Evolutionary conservation across 257 asterid species (phyloP).

Genomic region (Solanum virginianum): DNA sequence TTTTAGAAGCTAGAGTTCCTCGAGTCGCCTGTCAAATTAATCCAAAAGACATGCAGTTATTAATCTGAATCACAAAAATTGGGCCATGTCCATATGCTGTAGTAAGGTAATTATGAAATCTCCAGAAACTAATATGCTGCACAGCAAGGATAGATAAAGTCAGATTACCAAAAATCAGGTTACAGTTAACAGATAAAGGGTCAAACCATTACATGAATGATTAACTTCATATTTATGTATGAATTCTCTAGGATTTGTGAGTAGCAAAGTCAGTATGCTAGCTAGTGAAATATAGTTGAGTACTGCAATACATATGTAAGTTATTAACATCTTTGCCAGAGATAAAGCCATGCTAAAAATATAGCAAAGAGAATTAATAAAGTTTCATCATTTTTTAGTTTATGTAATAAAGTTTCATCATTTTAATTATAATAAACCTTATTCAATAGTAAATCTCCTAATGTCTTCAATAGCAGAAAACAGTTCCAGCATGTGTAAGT

Average conservation of each 20-base stretch:
- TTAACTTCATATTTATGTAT: neutral
- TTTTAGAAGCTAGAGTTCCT: constrained; percentile 65
- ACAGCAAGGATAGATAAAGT: neutral
- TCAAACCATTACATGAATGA: neutral
- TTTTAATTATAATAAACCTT: neutral
- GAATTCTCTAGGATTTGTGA: neutral
- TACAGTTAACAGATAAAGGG: neutral
- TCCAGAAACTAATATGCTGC: neutral
- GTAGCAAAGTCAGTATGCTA: neutral
- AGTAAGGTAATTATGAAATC: neutral
- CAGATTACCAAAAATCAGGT: neutral
- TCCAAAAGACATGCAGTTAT: neutral
- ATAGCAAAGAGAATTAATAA: neutral
- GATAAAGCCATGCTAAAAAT: neutral
- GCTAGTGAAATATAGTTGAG: neutral
- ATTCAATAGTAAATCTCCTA: neutral
- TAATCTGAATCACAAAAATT: neutral
- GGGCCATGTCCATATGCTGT: neutral
- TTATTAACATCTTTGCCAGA: neutral
- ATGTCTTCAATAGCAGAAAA: neutral
- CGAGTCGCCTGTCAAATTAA: constrained; percentile 73
- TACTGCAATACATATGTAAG: neutral
- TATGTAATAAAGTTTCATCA: neutral
- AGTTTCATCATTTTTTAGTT: neutral
- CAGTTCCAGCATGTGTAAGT: neutral